phyloP scores from a whole-genome alignment of 2,329 filamentous ascomycete species.

The Colletotrichum sp. region DNA sequence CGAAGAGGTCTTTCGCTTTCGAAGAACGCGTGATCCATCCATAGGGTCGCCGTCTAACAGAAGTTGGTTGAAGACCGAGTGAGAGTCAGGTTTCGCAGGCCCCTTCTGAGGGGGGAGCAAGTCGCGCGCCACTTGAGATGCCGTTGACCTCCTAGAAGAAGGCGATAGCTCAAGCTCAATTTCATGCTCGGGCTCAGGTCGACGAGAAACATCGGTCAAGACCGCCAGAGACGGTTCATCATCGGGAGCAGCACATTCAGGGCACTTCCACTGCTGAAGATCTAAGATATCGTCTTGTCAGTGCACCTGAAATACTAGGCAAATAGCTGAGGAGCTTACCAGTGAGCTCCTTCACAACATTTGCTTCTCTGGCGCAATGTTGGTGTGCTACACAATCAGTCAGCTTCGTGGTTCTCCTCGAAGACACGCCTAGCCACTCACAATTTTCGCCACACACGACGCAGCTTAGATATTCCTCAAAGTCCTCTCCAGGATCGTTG shows the following conservation, averaged over 20 bases:
- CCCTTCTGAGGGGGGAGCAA: slow-evolving; percentile 73
- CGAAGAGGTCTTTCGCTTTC: slow-evolving; percentile 85
- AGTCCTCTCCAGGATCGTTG: slow-evolving; percentile 81
- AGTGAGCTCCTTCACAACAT: slow-evolving; percentile 41
- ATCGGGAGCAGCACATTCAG: slow-evolving; percentile 41
- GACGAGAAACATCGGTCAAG: neutral
- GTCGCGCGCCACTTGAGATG: slow-evolving; percentile 72
- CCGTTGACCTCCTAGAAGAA: slow-evolving; percentile 58
- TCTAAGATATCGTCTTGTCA: slow-evolving; percentile 30
- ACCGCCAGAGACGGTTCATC: neutral
- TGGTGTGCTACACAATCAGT: slow-evolving; percentile 76
- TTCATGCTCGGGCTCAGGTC: neutral
- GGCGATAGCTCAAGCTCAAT: slow-evolving; percentile 31
- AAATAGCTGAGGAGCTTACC: slow-evolving; percentile 54
- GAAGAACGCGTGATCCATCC: slow-evolving; percentile 77
- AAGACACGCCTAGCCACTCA: slow-evolving; percentile 52
- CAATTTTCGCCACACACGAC: slow-evolving; percentile 80
- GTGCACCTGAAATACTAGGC: neutral
- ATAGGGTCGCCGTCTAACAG: slow-evolving; percentile 75
- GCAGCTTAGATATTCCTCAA: slow-evolving; percentile 80
- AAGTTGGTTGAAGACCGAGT: slow-evolving; percentile 78
- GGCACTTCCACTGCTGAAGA: slow-evolving; percentile 55
- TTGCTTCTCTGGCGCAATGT: slow-evolving; percentile 81
- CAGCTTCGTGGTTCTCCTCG: slow-evolving; percentile 30
- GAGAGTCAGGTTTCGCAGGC: slow-evolving; percentile 69